phyloP scores from a whole-genome alignment of 208 protist genomes.

The Porcisia deanei region DNA sequence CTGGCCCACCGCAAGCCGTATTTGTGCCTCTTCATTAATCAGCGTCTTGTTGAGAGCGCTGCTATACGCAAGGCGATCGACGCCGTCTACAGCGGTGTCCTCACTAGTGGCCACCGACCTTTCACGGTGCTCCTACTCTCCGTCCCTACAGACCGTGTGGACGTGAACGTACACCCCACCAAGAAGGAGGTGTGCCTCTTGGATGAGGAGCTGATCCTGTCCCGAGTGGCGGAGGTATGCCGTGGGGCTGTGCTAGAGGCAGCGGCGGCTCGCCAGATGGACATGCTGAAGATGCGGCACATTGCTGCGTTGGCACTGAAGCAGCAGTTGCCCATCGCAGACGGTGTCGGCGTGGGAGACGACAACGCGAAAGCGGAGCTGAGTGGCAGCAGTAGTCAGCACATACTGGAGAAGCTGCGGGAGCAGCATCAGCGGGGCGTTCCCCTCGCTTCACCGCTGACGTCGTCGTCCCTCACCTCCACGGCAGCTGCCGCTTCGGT shows the following conservation, averaged over 20 bases:
- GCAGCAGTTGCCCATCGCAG: slow-evolving; percentile 13
- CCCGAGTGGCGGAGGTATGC: slow-evolving; percentile 52
- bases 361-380: background rate
- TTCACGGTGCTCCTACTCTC: slow-evolving; percentile 95
- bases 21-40: slow-evolving; percentile 88
- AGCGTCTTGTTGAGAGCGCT: slow-evolving; percentile 76
- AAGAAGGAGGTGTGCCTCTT: slow-evolving; percentile 95
- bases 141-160: slow-evolving; percentile 90
- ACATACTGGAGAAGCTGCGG: slow-evolving; percentile 28
- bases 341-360: slow-evolving; percentile 10
- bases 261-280: slow-evolving; percentile 60
- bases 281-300: slow-evolving; percentile 52
- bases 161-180: slow-evolving; percentile 99
- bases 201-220: slow-evolving; percentile 80
- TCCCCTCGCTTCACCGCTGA: slow-evolving; percentile 32
- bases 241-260: slow-evolving; percentile 61
- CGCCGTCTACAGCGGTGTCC: slow-evolving; percentile 85
- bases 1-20: slow-evolving; percentile 63
- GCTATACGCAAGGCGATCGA: slow-evolving; percentile 91
- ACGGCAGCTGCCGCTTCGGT: background rate
- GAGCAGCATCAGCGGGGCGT: slow-evolving; percentile 30
- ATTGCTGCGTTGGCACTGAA: slow-evolving; percentile 38
- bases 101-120: slow-evolving; percentile 89
- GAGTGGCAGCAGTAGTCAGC: slow-evolving; percentile 33
- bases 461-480: slow-evolving; percentile 15